These are phyloP conservation scores for Alternaria burnsii DNA, from an alignment of 2,329 filamentous ascomycete species.

Conservation along the genomic window DNA sequence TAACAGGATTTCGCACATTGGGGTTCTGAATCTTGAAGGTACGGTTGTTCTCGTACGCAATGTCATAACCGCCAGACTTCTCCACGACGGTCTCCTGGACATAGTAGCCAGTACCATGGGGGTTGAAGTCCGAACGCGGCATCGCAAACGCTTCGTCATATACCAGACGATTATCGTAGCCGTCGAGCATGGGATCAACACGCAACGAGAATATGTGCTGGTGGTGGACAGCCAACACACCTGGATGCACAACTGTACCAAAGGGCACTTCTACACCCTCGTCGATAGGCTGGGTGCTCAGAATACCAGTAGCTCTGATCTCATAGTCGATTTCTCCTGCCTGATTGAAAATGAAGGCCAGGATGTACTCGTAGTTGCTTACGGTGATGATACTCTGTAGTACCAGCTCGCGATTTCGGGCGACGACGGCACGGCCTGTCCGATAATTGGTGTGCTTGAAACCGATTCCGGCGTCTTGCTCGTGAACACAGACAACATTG, in stretches of 20 bases:
- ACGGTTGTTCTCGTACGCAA: conserved; percentile 55
- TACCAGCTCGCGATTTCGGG: conserved; percentile 71
- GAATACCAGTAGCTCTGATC: conserved; percentile 72
- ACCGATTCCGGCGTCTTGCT: conserved; percentile 73
- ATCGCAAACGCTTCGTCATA: conserved; percentile 67
- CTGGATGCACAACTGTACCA: conserved; percentile 74
- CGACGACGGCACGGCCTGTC: conserved; percentile 69
- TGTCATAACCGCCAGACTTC: conserved; percentile 61
- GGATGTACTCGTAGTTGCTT: conserved; percentile 77
- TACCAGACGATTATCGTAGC: conserved; percentile 56
- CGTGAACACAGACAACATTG: conserved; percentile 70
- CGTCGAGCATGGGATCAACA: conserved; percentile 59
- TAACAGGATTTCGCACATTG: conserved; percentile 56
- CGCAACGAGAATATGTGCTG: conserved; percentile 75
- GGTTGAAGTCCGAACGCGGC: conserved; percentile 64
- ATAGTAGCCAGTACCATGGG: conserved; percentile 62
- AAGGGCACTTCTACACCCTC: conserved; percentile 70
- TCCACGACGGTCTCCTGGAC: conserved; percentile 58
- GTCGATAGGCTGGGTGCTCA: conserved; percentile 73
- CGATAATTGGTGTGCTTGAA: conserved; percentile 79
- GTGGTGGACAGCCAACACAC: conserved; percentile 74
- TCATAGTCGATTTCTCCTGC: conserved; percentile 73
- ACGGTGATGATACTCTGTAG: conserved; percentile 76
- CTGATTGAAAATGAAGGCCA: conserved; percentile 76
- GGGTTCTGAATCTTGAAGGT: conserved; percentile 61